These are phyloP conservation scores for Ilyonectria destructans DNA, from an alignment of 2,329 filamentous ascomycete species.

Conservation along the genomic window DNA sequence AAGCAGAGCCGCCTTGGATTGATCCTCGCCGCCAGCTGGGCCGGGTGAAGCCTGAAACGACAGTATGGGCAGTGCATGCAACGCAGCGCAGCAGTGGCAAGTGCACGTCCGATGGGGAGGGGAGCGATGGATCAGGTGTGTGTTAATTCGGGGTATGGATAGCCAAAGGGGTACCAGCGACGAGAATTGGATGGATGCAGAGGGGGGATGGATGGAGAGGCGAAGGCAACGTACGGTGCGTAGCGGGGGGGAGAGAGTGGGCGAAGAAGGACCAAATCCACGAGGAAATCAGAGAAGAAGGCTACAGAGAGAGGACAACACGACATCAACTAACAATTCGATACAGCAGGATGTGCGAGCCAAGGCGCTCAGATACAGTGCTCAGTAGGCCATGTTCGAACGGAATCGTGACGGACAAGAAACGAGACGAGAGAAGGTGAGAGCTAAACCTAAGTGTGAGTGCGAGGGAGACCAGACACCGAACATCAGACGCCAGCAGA, in stretches of 20 bases:
- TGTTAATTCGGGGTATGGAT: conserved; percentile 11
- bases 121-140: conserved; percentile 20
- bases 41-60: conserved; percentile 19
- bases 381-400: background rate
- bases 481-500: conserved; percentile 11
- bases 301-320: background rate
- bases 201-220: conserved; percentile 18
- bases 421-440: conserved; percentile 2
- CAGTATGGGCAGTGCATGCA: conserved; percentile 19
- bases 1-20: conserved; percentile 24
- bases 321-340: background rate
- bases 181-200: conserved; percentile 16
- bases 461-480: conserved; percentile 1
- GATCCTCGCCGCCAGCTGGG: conserved; percentile 4
- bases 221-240: conserved; percentile 23
- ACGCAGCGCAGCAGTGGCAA: background rate
- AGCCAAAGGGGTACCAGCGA: conserved; percentile 20
- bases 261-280: background rate
- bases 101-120: conserved; percentile 21
- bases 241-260: conserved; percentile 5
- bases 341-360: background rate
- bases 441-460: background rate
- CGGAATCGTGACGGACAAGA: background rate
- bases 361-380: background rate
- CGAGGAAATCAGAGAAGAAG: background rate